phyloP scores from a whole-genome alignment of 768 basidiomycete species.

The Russula vinacea region DNA sequence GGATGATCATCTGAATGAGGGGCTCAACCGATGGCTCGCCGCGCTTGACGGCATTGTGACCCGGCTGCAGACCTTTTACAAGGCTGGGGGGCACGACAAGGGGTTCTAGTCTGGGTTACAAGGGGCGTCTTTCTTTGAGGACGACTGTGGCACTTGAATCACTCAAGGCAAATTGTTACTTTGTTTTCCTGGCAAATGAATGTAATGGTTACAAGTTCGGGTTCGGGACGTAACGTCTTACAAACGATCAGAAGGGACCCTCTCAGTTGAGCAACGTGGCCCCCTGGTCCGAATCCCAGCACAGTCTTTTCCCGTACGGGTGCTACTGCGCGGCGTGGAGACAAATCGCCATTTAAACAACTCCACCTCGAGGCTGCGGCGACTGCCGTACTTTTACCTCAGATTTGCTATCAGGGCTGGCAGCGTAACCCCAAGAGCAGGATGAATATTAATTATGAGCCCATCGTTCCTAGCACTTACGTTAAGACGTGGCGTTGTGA shows the following conservation, averaged over 20 bases:
- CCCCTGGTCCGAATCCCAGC: neutral
- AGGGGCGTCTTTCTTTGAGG: neutral
- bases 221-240: slow-evolving; percentile 12
- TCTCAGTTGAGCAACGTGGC: neutral
- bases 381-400: slow-evolving; percentile 25
- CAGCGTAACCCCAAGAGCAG: neutral
- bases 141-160: slow-evolving; percentile 11
- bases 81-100: slow-evolving; percentile 42
- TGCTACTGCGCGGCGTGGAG: neutral
- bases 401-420: slow-evolving; percentile 18
- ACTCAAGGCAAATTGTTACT: slow-evolving; percentile 17
- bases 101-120: slow-evolving; percentile 38
- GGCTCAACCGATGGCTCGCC: slow-evolving; percentile 52
- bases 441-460: slow-evolving; percentile 17
- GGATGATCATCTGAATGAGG: slow-evolving; percentile 44
- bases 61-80: slow-evolving; percentile 48
- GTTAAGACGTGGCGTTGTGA: slow-evolving; percentile 19
- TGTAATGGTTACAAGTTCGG: slow-evolving; percentile 8
- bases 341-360: neutral
- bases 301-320: neutral
- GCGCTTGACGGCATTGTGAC: slow-evolving; percentile 50
- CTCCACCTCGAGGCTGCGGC: slow-evolving; percentile 5
- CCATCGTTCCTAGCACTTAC: slow-evolving; percentile 26
- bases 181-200: slow-evolving; percentile 18
- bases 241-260: neutral